phyloP scores from a whole-genome alignment of 371 early-diverging fungal species.

The Mycotypha africana region DNA sequence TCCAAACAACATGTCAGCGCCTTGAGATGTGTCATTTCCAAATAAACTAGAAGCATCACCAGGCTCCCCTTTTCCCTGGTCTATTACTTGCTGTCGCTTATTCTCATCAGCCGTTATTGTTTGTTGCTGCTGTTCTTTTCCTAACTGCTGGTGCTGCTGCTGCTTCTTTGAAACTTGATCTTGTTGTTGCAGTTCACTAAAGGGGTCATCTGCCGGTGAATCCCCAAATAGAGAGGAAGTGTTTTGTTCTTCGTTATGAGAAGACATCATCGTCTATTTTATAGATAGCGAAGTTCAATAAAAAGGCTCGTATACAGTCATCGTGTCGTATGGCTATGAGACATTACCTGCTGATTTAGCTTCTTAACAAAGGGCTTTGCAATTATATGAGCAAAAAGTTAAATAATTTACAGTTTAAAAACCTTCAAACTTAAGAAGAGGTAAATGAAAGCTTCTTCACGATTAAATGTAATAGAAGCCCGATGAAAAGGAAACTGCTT shows the following conservation, averaged over 20 bases:
- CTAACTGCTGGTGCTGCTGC: neutral
- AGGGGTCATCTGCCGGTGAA: constrained; percentile 6
- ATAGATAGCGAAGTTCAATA: too few species aligned
- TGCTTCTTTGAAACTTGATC: neutral
- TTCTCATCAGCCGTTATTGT: neutral
- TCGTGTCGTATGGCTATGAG: too few species aligned
- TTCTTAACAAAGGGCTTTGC: too few species aligned
- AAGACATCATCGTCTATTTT: too few species aligned
- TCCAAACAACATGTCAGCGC: constrained; percentile 15
- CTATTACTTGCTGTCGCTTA: neutral
- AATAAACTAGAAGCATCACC: constrained; percentile 30
- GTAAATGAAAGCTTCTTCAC: too few species aligned
- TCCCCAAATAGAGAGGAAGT: constrained; percentile 11
- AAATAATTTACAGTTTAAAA: too few species aligned
- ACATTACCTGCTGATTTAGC: too few species aligned
- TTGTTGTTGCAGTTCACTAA: constrained; percentile 11
- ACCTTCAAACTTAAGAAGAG: too few species aligned
- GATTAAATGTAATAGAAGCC: too few species aligned
- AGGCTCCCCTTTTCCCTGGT: neutral
- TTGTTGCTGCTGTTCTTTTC: neutral
- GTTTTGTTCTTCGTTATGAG: constrained; percentile 16
- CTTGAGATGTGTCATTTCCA: constrained; percentile 4
- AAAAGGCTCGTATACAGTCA: too few species aligned
- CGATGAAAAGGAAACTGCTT: too few species aligned
- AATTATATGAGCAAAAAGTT: too few species aligned